phyloP scores from a whole-genome alignment of 345 rosid species.

The Hirschfeldia incana region DNA sequence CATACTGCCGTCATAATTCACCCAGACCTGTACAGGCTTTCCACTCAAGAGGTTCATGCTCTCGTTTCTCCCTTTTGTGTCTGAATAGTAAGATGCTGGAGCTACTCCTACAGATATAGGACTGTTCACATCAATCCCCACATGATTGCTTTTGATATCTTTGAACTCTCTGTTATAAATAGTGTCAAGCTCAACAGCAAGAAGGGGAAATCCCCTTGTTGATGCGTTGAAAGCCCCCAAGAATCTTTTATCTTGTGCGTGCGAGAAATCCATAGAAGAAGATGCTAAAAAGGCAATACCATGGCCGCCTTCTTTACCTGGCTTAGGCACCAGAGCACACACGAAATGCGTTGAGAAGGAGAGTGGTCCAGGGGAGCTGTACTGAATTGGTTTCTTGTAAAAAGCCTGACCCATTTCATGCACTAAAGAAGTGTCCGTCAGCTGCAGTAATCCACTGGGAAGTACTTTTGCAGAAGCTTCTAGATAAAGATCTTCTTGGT shows the following conservation, averaged over 20 bases:
- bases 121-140: conserved; percentile 54
- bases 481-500: neutral
- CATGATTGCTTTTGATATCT: neutral
- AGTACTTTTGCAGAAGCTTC: neutral
- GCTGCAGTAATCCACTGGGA: neutral
- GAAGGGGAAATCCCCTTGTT: neutral
- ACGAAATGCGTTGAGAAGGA: neutral
- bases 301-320: neutral
- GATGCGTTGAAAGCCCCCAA: neutral
- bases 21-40: conserved; percentile 54
- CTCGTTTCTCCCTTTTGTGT: conserved; percentile 8
- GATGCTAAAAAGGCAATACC: neutral
- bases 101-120: conserved; percentile 40
- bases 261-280: neutral
- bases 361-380: neutral
- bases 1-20: conserved; percentile 52
- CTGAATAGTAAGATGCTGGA: conserved; percentile 45
- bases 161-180: neutral
- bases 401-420: neutral
- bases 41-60: conserved; percentile 46
- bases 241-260: neutral
- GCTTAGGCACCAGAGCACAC: neutral
- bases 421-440: neutral
- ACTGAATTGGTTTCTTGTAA: neutral
- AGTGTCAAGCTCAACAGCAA: conserved; percentile 1